Evolutionary conservation across 2,329 filamentous ascomycete genomes (phyloP).

Genomic region (Alternaria rosae): DNA sequence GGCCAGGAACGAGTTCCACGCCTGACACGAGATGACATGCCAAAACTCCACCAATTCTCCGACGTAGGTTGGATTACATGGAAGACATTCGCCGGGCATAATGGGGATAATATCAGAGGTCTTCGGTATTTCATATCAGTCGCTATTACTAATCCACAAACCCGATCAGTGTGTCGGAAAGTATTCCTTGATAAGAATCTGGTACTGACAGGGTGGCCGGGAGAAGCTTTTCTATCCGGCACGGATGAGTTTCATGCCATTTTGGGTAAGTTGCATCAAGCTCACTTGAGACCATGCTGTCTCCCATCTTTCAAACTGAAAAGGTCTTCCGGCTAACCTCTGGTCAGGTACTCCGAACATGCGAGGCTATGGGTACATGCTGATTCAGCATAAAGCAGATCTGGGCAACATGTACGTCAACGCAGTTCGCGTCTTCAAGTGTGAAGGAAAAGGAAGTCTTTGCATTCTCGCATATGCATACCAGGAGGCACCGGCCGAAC

Average conservation of each 20-base stretch:
- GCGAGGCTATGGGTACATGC: constrained; percentile 27
- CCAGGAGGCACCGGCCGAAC: too few relatives aligned
- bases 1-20: constrained; percentile 17
- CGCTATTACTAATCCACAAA: constrained; percentile 23
- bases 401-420: constrained; percentile 27
- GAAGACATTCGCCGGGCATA: too few relatives aligned
- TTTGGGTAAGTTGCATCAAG: constrained; percentile 15
- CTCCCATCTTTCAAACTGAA: background rate
- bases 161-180: constrained; percentile 14
- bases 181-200: constrained; percentile 14
- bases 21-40: constrained; percentile 14
- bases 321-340: background rate
- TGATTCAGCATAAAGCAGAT: constrained; percentile 28
- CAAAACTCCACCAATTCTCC: constrained; percentile 24
- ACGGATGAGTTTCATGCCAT: constrained; percentile 24
- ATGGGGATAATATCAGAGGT: too few relatives aligned
- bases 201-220: constrained; percentile 22
- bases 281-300: background rate
- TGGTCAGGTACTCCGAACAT: constrained; percentile 25
- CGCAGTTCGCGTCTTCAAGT: constrained; percentile 23
- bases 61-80: constrained; percentile 27
- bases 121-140: constrained; percentile 27
- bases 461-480: constrained; percentile 23
- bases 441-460: constrained; percentile 14
- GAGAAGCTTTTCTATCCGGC: constrained; percentile 19